A percentile compares a stretch with the other conserved stretches of the same genome.
Conservation (phyloP, 2,329 filamentous ascomycete genomes). For the Aspergillus clavatus region DNA sequence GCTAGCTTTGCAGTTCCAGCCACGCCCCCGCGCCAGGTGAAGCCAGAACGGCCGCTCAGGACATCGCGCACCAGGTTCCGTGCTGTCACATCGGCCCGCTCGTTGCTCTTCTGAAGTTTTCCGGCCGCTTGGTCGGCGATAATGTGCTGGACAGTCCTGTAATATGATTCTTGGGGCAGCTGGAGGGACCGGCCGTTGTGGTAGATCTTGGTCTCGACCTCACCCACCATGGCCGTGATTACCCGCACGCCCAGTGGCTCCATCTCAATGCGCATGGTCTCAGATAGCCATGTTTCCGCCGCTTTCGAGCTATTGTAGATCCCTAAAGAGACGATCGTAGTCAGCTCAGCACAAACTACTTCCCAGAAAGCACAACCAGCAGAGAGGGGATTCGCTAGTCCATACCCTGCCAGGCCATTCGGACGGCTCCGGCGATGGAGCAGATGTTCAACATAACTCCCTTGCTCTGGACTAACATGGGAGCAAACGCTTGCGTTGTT, state of each 20-base stretch:
- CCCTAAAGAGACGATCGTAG: no score
- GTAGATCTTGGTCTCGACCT: constrained; percentile 17
- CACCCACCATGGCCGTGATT: constrained; percentile 16
- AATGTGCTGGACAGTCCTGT: constrained; percentile 3
- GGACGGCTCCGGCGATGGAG: constrained; percentile 20
- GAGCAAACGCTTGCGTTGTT: constrained; percentile 36
- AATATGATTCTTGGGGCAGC: constrained; percentile 17
- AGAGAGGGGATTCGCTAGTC: no score
- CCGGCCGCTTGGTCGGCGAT: no score
- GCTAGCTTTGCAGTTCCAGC: no score
- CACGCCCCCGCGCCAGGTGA: no score
- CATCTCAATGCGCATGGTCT: constrained; percentile 21
- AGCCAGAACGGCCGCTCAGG: no score
- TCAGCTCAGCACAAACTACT: no score
- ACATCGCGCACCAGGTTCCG: constrained; percentile 1
- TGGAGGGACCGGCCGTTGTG: constrained; percentile 5
- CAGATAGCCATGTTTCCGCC: constrained; percentile 16
- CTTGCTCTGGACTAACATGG: constrained; percentile 22
- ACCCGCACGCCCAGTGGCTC: constrained; percentile 22
- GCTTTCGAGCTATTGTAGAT: constrained; percentile 24
- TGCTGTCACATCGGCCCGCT: constrained; percentile 2
- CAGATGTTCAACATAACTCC: constrained; percentile 25
- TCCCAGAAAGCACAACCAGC: no score
- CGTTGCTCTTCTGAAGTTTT: background rate
- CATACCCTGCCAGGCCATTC: constrained; percentile 8